Base-by-base conservation (phyloP, 352 stramenopile species). In the Phytophthora ohioensis region DNA sequence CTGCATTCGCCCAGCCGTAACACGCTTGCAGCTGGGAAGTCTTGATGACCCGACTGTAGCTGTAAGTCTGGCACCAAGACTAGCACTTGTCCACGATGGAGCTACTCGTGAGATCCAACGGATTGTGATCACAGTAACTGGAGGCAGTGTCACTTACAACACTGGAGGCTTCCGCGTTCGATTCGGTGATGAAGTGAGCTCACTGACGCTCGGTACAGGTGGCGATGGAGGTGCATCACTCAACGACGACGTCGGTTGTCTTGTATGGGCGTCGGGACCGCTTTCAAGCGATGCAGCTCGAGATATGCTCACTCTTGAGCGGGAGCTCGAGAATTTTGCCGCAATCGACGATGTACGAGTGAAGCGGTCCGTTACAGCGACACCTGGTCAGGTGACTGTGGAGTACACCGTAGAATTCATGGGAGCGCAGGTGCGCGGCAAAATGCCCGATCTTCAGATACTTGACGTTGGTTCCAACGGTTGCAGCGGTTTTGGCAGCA, bases 401-500 rank as follows among this genome's bases (percentile, higher is more conserved):
- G 86, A 88, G 36, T 99, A 98, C 78, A 90, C 73, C 13, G 80
- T 99, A 46, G 98, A 97, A 48, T 99, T 99, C 66, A 82, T 92
- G 8, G 97, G 96, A 13, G 67, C 81, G 0, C 73, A 85, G n/a
- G 96, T 99, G 42, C 83, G 95, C 11, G 97, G 97, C 0, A 86
- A 96, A 52, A 75, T 98, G 52, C 92, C 93, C 7, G 61, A 77
- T 2, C 61, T 99, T 45, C 52, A 91, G 60, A 75, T 99, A n/a
- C 68, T 92, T 10, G 91, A 99, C 71, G 47, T 97, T 12, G 97
- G 97, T 9, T 85, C 51, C 0, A 98, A 99, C 65, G 97, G 97
- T 15, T 99, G 97, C 72, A 89, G 89, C 32, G 88, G 70, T 2
- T 92, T 93, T 65, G 64, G 67, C 42, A 67, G 77, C 21, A 38